Evolutionary conservation across 148 eudicot genomes (phyloP).

Genomic region (Agrostemma githago): DNA sequence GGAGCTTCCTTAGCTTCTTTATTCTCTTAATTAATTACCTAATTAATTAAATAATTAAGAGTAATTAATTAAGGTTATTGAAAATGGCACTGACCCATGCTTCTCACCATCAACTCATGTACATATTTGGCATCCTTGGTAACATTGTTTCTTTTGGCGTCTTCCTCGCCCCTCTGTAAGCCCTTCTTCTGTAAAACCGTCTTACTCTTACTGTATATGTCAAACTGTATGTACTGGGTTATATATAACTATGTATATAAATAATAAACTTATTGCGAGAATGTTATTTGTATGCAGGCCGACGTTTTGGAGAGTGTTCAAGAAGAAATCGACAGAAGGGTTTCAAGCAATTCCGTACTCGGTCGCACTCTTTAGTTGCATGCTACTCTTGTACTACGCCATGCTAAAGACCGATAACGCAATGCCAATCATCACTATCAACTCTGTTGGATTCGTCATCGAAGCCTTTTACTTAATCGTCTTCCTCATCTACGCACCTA

Average conservation of each 20-base stretch:
- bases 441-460: constrained; percentile 47
- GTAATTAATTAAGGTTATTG: neutral
- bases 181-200: neutral
- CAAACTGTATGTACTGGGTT: too few relatives aligned
- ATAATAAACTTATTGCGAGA: neutral
- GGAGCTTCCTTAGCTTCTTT: neutral
- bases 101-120: constrained; percentile 30
- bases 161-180: constrained; percentile 71
- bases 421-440: constrained; percentile 55
- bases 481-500: constrained; percentile 60
- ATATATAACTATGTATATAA: too few relatives aligned
- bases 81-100: constrained; percentile 36
- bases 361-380: constrained; percentile 69
- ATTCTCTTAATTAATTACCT: neutral
- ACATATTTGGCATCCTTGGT: constrained; percentile 62
- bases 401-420: constrained; percentile 41
- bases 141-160: constrained; percentile 61
- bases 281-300: constrained; percentile 37
- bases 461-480: constrained; percentile 46
- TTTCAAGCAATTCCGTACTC: constrained; percentile 71
- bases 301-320: constrained; percentile 57
- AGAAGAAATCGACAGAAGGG: constrained; percentile 77
- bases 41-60: neutral
- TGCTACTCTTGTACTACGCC: constrained; percentile 66
- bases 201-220: too few relatives aligned